phyloP scores from a whole-genome alignment of 1,139 yeast species.

The Pichia sp. region DNA sequence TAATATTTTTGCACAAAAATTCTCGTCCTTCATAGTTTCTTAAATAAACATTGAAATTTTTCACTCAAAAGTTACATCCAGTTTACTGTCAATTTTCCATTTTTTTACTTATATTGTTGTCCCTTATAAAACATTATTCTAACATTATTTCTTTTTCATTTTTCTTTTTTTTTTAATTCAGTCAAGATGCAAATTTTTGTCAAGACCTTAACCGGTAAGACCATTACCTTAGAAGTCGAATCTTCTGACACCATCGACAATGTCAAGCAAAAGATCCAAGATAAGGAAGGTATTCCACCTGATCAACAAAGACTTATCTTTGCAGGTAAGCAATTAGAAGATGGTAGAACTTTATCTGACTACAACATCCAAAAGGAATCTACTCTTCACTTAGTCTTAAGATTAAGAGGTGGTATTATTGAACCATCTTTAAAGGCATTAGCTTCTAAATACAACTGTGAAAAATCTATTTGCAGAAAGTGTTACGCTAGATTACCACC shows the following conservation, averaged over 20 bases:
- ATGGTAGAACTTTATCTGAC: constrained; percentile 87
- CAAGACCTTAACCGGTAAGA: constrained; percentile 83
- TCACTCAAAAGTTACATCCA: neutral
- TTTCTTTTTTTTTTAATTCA: constrained; percentile 2
- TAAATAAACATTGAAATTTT: no score
- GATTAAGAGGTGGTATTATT: constrained; percentile 95
- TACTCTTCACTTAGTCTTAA: constrained; percentile 77
- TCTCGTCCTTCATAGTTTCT: no score
- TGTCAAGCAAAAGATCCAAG: constrained; percentile 89
- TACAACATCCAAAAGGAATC: constrained; percentile 96
- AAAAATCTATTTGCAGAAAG: constrained; percentile 97
- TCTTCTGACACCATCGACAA: constrained; percentile 92
- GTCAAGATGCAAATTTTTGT: constrained; percentile 67
- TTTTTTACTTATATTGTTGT: neutral
- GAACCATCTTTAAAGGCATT: constrained; percentile 99
- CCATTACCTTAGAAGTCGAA: constrained; percentile 91
- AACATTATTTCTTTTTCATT: constrained; percentile 8
- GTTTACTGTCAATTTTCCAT: neutral
- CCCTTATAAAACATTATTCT: constrained; percentile 3
- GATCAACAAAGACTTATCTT: constrained; percentile 91
- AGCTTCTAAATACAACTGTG: constrained; percentile 99
- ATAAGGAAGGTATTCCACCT: constrained; percentile 93
- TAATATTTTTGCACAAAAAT: no score
- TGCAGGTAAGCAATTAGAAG: constrained; percentile 93
- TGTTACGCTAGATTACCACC: constrained; percentile 99